A percentile compares a stretch with the other conserved stretches of the same genome.
Evolutionary conservation across 1,139 yeast genomes (phyloP).

Genomic region (Blastobotrys raffinosifermentans): DNA sequence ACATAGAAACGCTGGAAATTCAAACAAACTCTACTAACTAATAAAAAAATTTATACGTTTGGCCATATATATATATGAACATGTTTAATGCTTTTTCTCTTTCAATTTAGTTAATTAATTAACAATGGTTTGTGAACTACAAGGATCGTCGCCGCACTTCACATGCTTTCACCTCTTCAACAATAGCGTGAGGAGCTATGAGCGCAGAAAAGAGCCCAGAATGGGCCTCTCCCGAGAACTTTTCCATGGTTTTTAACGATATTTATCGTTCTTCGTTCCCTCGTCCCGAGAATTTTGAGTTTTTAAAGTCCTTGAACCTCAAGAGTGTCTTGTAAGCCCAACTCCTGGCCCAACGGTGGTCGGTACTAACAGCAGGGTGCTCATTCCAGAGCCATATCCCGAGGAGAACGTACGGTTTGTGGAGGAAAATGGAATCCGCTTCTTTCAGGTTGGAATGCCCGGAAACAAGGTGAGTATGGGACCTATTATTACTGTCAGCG

Average conservation of each 20-base stretch:
- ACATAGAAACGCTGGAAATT: not conserved
- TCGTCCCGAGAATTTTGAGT: conserved; percentile 69
- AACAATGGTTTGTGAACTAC: too few species aligned
- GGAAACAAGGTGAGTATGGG: conserved; percentile 92
- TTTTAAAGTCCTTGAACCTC: conserved; percentile 54
- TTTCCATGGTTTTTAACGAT: conserved; percentile 71
- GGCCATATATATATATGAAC: too few species aligned
- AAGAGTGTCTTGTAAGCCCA: conserved; percentile 52
- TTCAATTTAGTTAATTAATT: too few species aligned
- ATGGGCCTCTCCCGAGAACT: conserved; percentile 65
- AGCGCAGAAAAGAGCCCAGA: not conserved
- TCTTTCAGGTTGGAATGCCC: conserved; percentile 87
- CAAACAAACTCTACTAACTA: not conserved
- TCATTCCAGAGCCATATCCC: conserved; percentile 91
- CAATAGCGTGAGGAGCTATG: not conserved
- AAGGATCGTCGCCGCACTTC: too few species aligned
- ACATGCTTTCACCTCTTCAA: not conserved
- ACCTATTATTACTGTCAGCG: not conserved
- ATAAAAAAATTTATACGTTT: too few species aligned
- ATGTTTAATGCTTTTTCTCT: too few species aligned
- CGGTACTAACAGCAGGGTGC: conserved; percentile 36
- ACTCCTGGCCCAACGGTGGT: too few species aligned
- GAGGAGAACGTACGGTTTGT: conserved; percentile 63
- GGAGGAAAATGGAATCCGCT: conserved; percentile 50
- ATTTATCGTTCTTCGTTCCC: conserved; percentile 91